These are phyloP conservation scores for Saturnispora galanensis DNA, from an alignment of 805 yeast species.

Conservation along the genomic window DNA sequence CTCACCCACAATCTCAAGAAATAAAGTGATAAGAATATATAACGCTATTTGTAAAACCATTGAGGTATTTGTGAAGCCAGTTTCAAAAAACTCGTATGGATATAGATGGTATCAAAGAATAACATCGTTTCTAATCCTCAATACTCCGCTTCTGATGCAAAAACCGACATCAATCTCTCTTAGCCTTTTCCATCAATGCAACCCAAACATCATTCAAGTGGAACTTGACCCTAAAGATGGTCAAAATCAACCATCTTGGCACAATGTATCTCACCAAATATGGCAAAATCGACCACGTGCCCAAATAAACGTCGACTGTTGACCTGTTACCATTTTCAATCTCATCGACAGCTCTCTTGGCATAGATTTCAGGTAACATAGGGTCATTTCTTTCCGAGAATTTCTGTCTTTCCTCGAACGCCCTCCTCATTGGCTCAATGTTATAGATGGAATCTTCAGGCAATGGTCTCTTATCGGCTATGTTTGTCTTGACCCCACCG, in stretches of 20 bases:
- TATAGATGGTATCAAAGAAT: background rate
- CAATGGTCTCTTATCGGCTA: constrained; percentile 55
- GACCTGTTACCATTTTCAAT: constrained; percentile 29
- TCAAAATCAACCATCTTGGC: constrained; percentile 20
- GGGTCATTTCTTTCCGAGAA: constrained; percentile 56
- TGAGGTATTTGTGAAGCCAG: too few relatives aligned
- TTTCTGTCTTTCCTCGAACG: constrained; percentile 40
- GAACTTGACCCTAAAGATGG: constrained; percentile 24
- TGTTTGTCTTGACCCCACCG: constrained; percentile 66
- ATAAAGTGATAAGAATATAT: too few relatives aligned
- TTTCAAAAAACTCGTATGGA: too few relatives aligned
- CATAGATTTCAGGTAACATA: constrained; percentile 49
- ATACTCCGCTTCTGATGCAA: background rate
- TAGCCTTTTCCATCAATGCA: constrained; percentile 17
- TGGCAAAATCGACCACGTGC: constrained; percentile 25
- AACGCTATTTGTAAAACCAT: too few relatives aligned
- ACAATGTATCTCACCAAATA: constrained; percentile 21
- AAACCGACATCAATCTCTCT: background rate
- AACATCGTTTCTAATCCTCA: background rate
- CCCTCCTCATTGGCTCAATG: constrained; percentile 38
- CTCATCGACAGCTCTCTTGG: constrained; percentile 44
- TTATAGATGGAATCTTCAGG: constrained; percentile 47
- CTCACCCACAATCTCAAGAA: too few relatives aligned
- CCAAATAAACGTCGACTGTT: constrained; percentile 47
- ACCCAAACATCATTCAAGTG: constrained; percentile 28